Base-by-base conservation (phyloP, 176 grass and related monocot species). In the Aegilops longissima region DNA sequence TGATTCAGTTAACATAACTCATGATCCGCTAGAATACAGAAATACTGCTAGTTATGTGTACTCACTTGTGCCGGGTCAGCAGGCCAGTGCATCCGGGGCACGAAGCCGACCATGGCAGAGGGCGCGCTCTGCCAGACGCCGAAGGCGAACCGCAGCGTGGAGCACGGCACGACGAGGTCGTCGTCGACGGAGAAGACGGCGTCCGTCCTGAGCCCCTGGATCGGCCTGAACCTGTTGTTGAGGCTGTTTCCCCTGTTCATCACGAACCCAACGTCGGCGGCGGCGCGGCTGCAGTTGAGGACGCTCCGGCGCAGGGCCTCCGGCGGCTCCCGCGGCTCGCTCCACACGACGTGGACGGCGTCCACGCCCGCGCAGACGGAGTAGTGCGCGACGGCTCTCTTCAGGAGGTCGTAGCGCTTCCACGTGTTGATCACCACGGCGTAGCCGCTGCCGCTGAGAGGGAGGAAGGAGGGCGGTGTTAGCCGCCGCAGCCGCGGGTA, bases 161-260 rank as follows among this genome's bases (percentile, higher is more conserved):
- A 87, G 77, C 96, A 98, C 14, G 92, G 90, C 30, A 92, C 89
- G 71, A 95, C 88, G 73, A 95, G 81, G 91, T 98, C 96, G 82
- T 98, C 96, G 83, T 98, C 96, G 34, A 98, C 90, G 69, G 96
- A 95, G 87, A 95, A 98, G 78, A 98, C 86, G 59, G 93, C 90
- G 71, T 94, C 93, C 24, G 82, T 86, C 33, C 52, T 75, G 61
- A 98, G 82, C 21, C 73, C 93, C 21, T 61, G 71, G 73, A 94
- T 91, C 2, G 92, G 93, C 82, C 88, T 95, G 88, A 98, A 98
- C 80, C 96, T 82, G 59, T 95, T 98, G 86, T 98, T 98, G 65
- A 98, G 90, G 88, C 87, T 99, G 73, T 93, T 92, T 20, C 54
- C 54, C 12, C 54, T 21, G 81, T 93, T 91, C 80, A 96, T 44